phyloP scores from a whole-genome alignment of 306 rosid species.

The Quercus glauca region DNA sequence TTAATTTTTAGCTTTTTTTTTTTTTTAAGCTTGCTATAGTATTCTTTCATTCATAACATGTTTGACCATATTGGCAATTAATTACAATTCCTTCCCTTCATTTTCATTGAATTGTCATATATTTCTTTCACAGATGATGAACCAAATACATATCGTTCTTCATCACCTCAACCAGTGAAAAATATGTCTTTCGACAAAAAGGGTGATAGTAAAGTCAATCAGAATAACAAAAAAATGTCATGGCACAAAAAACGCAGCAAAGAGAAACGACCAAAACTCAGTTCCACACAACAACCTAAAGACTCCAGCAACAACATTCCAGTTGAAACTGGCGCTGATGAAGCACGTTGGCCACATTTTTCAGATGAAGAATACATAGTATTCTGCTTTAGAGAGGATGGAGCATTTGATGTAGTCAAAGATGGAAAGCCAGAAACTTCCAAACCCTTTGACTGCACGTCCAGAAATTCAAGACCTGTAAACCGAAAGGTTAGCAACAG shows the following conservation, averaged over 20 bases:
- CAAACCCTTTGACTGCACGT: slow-evolving; percentile 7
- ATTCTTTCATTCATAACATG: neutral
- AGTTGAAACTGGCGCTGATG: slow-evolving; percentile 11
- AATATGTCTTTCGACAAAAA: slow-evolving; percentile 27
- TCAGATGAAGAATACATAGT: slow-evolving; percentile 58
- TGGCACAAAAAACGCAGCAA: slow-evolving; percentile 15
- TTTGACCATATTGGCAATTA: neutral
- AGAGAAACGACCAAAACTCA: slow-evolving; percentile 12
- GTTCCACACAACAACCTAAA: slow-evolving; percentile 13
- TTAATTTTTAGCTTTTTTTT: neutral
- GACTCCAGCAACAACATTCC: slow-evolving; percentile 4
- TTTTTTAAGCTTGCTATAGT: neutral
- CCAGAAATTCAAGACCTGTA: slow-evolving; percentile 36
- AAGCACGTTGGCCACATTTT: slow-evolving; percentile 41
- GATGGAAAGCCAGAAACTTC: slow-evolving; percentile 25
- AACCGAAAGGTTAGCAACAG: slow-evolving; percentile 47
- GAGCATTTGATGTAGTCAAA: slow-evolving; percentile 46
- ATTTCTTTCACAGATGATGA: slow-evolving; percentile 29
- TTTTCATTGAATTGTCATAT: neutral
- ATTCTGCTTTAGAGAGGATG: slow-evolving; percentile 59
- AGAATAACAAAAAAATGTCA: slow-evolving; percentile 9
- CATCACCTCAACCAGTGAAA: slow-evolving; percentile 25
- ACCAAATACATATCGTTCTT: neutral
- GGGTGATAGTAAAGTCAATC: slow-evolving; percentile 1
- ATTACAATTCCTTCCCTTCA: neutral